These are phyloP conservation scores for Nephelium lappaceum DNA, from an alignment of 345 rosid genomes.

Conservation along the genomic window DNA sequence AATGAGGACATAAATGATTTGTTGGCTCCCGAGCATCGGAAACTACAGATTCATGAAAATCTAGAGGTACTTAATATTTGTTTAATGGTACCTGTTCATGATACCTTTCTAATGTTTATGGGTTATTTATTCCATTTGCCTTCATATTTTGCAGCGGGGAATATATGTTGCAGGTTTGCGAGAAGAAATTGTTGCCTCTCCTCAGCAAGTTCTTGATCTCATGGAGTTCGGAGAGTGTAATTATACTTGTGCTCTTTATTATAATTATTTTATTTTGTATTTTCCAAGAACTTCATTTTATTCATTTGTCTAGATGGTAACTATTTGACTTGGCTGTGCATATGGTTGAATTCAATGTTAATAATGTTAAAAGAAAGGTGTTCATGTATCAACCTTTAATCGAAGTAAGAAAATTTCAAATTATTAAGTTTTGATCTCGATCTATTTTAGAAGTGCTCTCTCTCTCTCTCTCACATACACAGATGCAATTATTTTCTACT, in stretches of 20 bases:
- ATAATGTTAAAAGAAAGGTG: neutral
- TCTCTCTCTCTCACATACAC: neutral
- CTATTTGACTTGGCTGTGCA: neutral
- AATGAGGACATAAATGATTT: slow-evolving; percentile 94
- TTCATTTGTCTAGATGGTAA: neutral
- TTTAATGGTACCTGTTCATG: neutral
- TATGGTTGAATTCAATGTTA: neutral
- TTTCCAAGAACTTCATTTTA: neutral
- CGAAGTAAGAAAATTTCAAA: neutral
- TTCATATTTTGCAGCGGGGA: slow-evolving; percentile 58
- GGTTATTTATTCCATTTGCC: slow-evolving; percentile 19
- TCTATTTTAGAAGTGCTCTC: neutral
- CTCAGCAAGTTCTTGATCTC: slow-evolving; percentile 86
- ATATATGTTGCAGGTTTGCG: slow-evolving; percentile 93
- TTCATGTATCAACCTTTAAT: neutral
- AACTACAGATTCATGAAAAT: slow-evolving; percentile 90
- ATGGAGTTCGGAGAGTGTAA: slow-evolving; percentile 95
- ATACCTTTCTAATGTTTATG: neutral
- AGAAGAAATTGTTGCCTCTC: slow-evolving; percentile 93
- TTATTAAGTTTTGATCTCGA: neutral
- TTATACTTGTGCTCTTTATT: slow-evolving; percentile 2
- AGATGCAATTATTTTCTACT: no score
- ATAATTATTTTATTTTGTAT: neutral
- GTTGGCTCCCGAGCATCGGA: slow-evolving; percentile 89
- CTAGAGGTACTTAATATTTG: slow-evolving; percentile 55